Evolutionary conservation across 176 grass and related monocot genomes (phyloP).

Genomic region (Ananas comosus): DNA sequence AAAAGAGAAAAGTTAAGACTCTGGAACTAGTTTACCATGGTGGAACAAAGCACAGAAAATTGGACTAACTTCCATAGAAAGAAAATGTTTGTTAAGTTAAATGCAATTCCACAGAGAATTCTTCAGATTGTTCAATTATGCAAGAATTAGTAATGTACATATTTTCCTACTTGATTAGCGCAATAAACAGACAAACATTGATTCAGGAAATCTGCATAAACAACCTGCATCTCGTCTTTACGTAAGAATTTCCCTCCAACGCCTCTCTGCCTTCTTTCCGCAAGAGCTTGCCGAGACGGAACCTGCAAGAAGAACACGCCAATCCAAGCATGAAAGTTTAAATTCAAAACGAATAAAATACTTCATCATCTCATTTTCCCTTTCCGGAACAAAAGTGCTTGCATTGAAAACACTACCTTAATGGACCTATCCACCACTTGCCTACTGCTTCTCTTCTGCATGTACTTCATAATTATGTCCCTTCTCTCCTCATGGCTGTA

Average conservation of each 20-base stretch:
- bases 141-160: neutral
- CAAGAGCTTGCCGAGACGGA: conserved; percentile 71
- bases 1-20: no score
- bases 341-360: conserved; percentile 15
- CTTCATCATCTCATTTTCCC: neutral
- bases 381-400: neutral
- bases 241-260: conserved; percentile 78
- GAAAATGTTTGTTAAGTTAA: no score
- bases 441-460: conserved; percentile 84
- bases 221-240: conserved; percentile 69
- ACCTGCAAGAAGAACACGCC: conserved; percentile 29
- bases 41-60: no score
- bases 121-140: neutral
- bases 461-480: conserved; percentile 90
- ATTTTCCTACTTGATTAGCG: neutral
- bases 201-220: neutral
- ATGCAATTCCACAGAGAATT: no score
- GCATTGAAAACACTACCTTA: conserved; percentile 34
- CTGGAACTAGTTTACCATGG: no score
- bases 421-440: conserved; percentile 47
- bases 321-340: neutral
- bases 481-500: conserved; percentile 91
- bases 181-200: neutral
- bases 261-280: conserved; percentile 66
- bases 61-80: no score